These are phyloP conservation scores for Mortierella sp. DNA, from an alignment of 371 early-diverging fungal genomes.

Conservation along the genomic window DNA sequence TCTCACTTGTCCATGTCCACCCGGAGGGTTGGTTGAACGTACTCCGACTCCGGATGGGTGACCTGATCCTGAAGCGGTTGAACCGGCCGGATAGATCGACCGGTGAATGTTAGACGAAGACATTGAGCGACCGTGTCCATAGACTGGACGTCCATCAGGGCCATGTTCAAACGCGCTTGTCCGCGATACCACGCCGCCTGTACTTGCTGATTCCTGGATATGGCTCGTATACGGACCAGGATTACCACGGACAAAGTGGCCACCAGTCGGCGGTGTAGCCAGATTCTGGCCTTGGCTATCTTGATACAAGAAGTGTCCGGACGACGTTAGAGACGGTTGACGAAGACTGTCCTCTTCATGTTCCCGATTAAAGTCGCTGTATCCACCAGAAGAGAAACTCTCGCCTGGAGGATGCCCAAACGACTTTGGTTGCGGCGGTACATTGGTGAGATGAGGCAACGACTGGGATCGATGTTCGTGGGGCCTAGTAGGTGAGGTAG, in stretches of 20 bases:
- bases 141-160: slow-evolving; percentile 1
- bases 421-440: neutral
- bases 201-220: neutral
- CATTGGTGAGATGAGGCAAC: neutral
- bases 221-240: neutral
- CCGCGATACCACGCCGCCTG: neutral
- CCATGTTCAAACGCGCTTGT: neutral
- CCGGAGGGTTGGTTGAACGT: slow-evolving; percentile 2
- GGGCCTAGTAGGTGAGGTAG: slow-evolving; percentile 5
- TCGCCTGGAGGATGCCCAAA: neutral
- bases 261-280: neutral
- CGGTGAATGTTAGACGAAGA: slow-evolving; percentile 7
- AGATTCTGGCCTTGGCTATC: neutral
- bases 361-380: slow-evolving; percentile 7
- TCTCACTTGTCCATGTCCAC: neutral
- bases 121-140: slow-evolving; percentile 12
- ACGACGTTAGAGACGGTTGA: neutral
- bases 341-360: neutral
- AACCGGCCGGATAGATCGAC: neutral
- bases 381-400: neutral
- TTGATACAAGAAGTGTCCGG: neutral
- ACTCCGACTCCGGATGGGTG: neutral
- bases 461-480: slow-evolving; percentile 16
- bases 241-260: neutral
- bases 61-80: neutral